Evolutionary conservation across 495 filamentous ascomycete genomes (phyloP).

Genomic region (Cercophora scortea): DNA sequence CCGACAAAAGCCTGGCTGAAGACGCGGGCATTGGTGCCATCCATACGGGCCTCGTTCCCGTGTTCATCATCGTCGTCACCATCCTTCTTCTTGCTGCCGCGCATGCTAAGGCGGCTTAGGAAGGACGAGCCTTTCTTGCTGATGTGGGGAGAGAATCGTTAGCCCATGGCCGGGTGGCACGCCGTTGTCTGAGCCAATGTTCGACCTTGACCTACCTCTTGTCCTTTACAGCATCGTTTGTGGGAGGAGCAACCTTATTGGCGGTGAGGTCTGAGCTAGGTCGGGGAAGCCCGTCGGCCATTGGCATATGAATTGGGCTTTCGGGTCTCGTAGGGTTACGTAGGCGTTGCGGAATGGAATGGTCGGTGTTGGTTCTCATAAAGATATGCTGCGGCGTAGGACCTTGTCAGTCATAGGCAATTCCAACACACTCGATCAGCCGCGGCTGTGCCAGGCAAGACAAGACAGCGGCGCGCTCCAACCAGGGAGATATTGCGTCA

Average conservation of each 20-base stretch:
- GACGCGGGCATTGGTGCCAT: slow-evolving; percentile 73
- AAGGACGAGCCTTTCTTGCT: slow-evolving; percentile 81
- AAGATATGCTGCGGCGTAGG: slow-evolving; percentile 54
- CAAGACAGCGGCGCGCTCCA: too few species aligned
- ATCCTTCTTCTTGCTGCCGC: slow-evolving; percentile 65
- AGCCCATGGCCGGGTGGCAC: neutral
- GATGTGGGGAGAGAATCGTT: slow-evolving; percentile 4
- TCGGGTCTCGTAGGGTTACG: slow-evolving; percentile 48
- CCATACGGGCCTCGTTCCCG: slow-evolving; percentile 56
- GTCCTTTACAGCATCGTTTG: slow-evolving; percentile 44
- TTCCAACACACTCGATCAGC: neutral
- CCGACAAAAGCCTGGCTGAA: slow-evolving; percentile 51
- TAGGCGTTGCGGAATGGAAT: slow-evolving; percentile 57
- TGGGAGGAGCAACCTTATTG: slow-evolving; percentile 18
- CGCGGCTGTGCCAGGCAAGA: too few species aligned
- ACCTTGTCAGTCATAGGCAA: neutral
- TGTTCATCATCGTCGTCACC: slow-evolving; percentile 57
- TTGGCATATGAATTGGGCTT: slow-evolving; percentile 31
- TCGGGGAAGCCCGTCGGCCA: slow-evolving; percentile 31
- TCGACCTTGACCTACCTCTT: slow-evolving; percentile 56
- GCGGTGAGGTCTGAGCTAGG: slow-evolving; percentile 26
- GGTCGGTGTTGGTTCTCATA: slow-evolving; percentile 71
- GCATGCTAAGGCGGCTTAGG: slow-evolving; percentile 72
- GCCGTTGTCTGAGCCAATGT: neutral
- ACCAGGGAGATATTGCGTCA: too few species aligned